Evolutionary conservation across 108 stramenopile genomes (phyloP).

Genomic region (Cylindrotheca fusiformis): DNA sequence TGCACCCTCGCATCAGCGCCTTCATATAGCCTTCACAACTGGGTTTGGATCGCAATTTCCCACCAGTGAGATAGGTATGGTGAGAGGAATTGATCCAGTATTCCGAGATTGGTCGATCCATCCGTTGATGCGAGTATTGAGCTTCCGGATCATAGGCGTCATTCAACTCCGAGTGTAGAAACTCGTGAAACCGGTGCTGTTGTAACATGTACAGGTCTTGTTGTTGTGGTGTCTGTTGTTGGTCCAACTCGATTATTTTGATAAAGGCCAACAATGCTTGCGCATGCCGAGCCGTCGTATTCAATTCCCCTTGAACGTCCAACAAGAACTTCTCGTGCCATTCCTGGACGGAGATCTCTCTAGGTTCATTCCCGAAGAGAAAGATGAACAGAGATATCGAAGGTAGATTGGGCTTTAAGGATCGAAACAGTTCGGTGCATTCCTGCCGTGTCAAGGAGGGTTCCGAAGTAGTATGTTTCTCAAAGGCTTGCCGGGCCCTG

Average conservation of each 20-base stretch:
- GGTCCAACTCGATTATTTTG: constrained; percentile 40
- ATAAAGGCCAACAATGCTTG: constrained; percentile 41
- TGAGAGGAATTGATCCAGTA: constrained; percentile 95
- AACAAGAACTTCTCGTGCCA: constrained; percentile 53
- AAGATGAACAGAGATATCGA: constrained; percentile 34
- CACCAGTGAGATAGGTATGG: constrained; percentile 95
- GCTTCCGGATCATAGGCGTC: constrained; percentile 62
- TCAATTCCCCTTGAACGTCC: constrained; percentile 39
- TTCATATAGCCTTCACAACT: constrained; percentile 72
- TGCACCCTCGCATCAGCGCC: constrained; percentile 86
- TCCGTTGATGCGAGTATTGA: background rate
- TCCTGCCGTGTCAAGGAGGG: constrained; percentile 22
- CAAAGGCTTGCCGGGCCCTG: too few relatives aligned
- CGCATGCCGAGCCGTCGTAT: constrained; percentile 50
- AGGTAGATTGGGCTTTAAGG: constrained; percentile 25
- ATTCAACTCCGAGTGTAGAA: constrained; percentile 48
- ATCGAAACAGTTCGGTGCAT: background rate
- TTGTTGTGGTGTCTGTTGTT: constrained; percentile 36
- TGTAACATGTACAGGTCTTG: too few relatives aligned
- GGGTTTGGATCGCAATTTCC: constrained; percentile 78
- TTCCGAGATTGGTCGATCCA: constrained; percentile 76
- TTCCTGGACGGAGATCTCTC: constrained; percentile 39
- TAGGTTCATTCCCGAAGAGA: constrained; percentile 19
- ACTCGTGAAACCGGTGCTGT: constrained; percentile 21
- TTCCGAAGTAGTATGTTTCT: too few relatives aligned